Evolutionary conservation across 805 yeast species (phyloP), one percentile per base, ranked within the genome.

Genomic region (Monosporozyma aerobia): DNA sequence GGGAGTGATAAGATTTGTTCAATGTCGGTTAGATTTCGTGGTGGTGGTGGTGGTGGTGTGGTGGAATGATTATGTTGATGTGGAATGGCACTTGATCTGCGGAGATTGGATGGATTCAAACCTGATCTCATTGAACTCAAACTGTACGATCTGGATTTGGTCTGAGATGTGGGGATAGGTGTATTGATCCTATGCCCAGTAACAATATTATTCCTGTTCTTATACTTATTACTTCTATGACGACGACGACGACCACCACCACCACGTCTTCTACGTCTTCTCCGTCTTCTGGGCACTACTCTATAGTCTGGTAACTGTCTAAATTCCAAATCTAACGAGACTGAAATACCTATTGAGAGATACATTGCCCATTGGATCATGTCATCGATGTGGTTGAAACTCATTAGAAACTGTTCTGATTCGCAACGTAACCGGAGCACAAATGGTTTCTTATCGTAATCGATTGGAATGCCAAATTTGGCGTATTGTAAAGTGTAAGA

Each of bases 401-500:
- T 81, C 2, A 92, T 58, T 44, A 92, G 65, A 56, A 88, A 77
- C 67, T 92, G 98, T 66, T 87, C 90, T 41, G 84, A 78, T 68
- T 92, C 98, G 39, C 85, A 77, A 22, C 99, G 77, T 16, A 92
- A 59, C 49, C 99, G 72, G 41, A 90, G 67, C 4, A 84, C 87
- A 62, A 81, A 78, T 16, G 79, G 75, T 57, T 77, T 78, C 65
- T 89, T 88, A 53, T 77, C 78, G 68, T 89, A 89, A 68, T 92
- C 99, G 1, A 80, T 74, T 0, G 98, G 97, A 13, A 89, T 72
- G 0, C 99, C 99, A 46, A 87, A 70, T 60, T 77, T 82, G 11
- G 94, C 90, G 69, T 83, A 83, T 68, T 94, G 98, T 40, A 92
- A 73, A 1, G 96, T 82, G 67, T 81, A 90, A 0, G 89, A 79